These are phyloP conservation scores for Paraconiothyrium sp. DNA, from an alignment of 2,329 filamentous ascomycete species.

Conservation along the genomic window DNA sequence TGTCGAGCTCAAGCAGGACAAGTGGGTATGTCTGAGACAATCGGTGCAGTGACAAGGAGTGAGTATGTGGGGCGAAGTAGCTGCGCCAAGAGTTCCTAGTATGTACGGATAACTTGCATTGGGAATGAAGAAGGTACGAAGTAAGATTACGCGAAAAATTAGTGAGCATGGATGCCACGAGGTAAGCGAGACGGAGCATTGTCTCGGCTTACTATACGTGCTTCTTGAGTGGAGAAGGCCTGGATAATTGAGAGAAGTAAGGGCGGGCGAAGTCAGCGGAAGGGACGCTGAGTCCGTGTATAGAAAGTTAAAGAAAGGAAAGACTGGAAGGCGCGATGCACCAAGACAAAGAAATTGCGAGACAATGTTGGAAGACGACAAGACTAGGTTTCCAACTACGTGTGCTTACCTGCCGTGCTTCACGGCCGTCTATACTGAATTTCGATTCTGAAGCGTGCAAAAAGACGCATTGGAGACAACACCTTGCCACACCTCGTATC, in stretches of 20 bases:
- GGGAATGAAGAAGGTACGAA: not conserved
- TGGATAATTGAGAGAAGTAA: no score
- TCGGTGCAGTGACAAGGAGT: not conserved
- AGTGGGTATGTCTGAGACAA: constrained; percentile 14
- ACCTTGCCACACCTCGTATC: not conserved
- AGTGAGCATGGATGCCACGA: no score
- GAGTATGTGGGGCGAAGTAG: not conserved
- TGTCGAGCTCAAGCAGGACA: constrained; percentile 19
- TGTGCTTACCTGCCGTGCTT: not conserved
- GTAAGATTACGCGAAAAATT: not conserved
- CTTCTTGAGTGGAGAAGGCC: no score
- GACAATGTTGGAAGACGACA: constrained; percentile 1
- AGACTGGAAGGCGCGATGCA: not conserved
- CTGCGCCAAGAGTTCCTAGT: not conserved
- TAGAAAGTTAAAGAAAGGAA: not conserved
- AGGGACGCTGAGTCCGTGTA: not conserved
- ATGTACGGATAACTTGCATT: not conserved
- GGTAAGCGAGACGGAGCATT: no score
- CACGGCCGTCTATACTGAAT: constrained; percentile 9
- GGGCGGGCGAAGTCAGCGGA: not conserved
- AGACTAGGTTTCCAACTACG: constrained; percentile 7
- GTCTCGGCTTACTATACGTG: no score
- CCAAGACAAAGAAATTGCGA: constrained; percentile 1
- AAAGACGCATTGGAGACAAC: not conserved
- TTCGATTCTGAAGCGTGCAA: constrained; percentile 1